Percentiles rank a stretch among this genome's conserved stretches.
phyloP scores from a whole-genome alignment of 2,329 filamentous ascomycete genomes.

The Rhynchosporium graminicola region DNA sequence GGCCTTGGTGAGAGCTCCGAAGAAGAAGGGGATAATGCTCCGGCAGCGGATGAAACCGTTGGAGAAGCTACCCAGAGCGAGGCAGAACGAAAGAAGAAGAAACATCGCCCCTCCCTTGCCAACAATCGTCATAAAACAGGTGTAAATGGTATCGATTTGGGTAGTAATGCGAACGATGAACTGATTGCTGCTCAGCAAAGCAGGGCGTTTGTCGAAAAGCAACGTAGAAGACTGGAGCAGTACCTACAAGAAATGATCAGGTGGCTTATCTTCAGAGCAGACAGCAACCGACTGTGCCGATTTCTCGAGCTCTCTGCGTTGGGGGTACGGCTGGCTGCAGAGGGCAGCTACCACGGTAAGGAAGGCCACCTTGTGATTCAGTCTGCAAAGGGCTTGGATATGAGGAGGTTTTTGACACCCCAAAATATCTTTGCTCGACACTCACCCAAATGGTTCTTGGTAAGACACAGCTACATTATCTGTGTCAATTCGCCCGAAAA shows the following conservation, averaged over 20 bases:
- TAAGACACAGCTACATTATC: conserved; percentile 96
- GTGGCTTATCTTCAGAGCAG: conserved; percentile 94
- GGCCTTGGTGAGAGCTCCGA: conserved; percentile 80
- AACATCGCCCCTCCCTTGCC: conserved; percentile 52
- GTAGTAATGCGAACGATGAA: conserved; percentile 46
- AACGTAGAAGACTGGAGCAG: conserved; percentile 81
- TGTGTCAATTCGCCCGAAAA: conserved; percentile 98
- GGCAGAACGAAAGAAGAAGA: conserved; percentile 57
- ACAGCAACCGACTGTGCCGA: conserved; percentile 93
- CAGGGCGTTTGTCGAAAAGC: conserved; percentile 70
- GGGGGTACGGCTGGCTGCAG: conserved; percentile 88
- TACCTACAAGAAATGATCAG: conserved; percentile 94
- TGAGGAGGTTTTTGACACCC: conserved; percentile 77
- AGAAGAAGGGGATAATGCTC: conserved; percentile 46
- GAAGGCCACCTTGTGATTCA: conserved; percentile 93
- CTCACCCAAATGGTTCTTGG: conserved; percentile 94
- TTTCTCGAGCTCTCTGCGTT: conserved; percentile 94
- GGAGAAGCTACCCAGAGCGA: conserved; percentile 68
- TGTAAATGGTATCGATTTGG: conserved; percentile 28
- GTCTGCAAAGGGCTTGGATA: conserved; percentile 85
- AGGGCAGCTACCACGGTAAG: conserved; percentile 96
- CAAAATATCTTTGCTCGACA: conserved; percentile 79
- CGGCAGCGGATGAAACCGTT: conserved; percentile 48
- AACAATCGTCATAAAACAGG: conserved; percentile 53
- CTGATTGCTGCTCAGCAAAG: conserved; percentile 41